A percentile compares a stretch with the other conserved stretches of the same genome.
Evolutionary conservation across 169 alveolate genomes (phyloP).

Genomic region (Plasmodium gaboni): DNA sequence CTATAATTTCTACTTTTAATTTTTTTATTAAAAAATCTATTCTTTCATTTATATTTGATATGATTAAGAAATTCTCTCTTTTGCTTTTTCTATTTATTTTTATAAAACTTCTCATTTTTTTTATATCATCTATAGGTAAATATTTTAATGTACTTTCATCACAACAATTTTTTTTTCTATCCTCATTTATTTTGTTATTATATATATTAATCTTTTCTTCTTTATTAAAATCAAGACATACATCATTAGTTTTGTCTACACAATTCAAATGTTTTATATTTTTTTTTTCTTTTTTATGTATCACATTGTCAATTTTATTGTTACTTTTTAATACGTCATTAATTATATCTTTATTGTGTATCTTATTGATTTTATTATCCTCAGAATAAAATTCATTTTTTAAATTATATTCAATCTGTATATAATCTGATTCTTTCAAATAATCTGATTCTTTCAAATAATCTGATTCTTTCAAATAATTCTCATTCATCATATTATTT

Average conservation of each 20-base stretch:
- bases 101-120: constrained; percentile 63
- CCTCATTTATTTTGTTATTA: neutral
- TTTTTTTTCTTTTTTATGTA: neutral
- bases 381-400: neutral
- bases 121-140: constrained; percentile 20
- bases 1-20: constrained; percentile 59
- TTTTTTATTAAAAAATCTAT: constrained; percentile 15
- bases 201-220: neutral
- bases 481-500: neutral
- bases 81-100: constrained; percentile 52
- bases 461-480: neutral
- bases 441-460: too few species aligned
- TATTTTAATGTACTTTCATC: constrained; percentile 15
- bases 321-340: neutral
- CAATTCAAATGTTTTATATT: too few species aligned
- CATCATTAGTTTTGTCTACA: neutral
- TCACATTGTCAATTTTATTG: neutral
- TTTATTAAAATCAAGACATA: neutral
- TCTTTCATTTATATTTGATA: constrained; percentile 13
- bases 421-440: neutral
- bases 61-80: constrained; percentile 37
- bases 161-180: neutral
- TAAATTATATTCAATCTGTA: too few species aligned
- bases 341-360: neutral
- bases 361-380: neutral